Evolutionary conservation across 306 rosid species (phyloP), one percentile per base, ranked within the genome.

Genomic region (Ormosia semicastrata): DNA sequence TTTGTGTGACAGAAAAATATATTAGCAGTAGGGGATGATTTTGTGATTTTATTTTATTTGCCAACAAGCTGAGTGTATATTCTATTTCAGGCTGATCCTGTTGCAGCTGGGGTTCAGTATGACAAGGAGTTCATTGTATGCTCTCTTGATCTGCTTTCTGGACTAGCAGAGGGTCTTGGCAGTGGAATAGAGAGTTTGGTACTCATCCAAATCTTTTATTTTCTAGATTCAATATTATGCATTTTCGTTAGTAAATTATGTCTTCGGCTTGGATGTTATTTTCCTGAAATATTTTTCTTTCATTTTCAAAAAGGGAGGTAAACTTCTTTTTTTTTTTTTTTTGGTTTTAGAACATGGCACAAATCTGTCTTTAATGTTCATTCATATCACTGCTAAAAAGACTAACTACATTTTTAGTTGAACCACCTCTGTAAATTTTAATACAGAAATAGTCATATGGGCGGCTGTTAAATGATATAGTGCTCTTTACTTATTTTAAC

Each of bases 101-200:
- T 58, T 78, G 78, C 97, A 8, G 89, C 94, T 13, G 99, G 97
- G 62, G 92, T 87, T 85, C 97, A 87, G 75, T 96, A 89, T 76
- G 98, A 96, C 87, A 96, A 90, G 87, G 99, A 96, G 83, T 96
- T 96, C 67, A 82, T 94, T 83, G 98, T 96, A 33, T 96, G 99
- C 91, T 92, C 93, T 63, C 97, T 96, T 79, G 99, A 96, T 90
- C 89, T 96, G 74, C 97, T 96, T 70, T 96, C 99, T 71, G 99
- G 99, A 86, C 95, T 96, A 58, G 85, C 97, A 34, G 99, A 96
- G 86, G 99, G 98, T 86, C 99, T 94, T 84, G 99, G 99, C 82
- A 91, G 98, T 80, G 99, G 98, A 85, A 84, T 96, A 80, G 98
- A 96, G 90, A 96, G 98, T 79, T 84, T 96, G 99, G 99, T 96